Evolutionary conservation across 1,284 basidiomycete species (phyloP).

Genomic region (Bjerkandera adusta): DNA sequence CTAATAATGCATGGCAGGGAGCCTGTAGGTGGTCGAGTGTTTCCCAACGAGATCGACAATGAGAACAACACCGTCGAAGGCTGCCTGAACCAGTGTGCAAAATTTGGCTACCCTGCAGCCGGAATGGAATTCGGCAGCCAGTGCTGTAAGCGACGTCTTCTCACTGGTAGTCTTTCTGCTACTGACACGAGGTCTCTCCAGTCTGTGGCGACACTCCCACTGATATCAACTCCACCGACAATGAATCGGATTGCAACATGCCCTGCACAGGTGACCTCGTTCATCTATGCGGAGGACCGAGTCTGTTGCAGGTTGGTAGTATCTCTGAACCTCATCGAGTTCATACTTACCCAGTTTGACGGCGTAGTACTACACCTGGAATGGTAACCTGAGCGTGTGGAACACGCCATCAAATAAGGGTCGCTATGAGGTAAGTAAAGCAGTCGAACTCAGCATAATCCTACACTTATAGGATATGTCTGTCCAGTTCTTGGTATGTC

Average conservation of each 20-base stretch:
- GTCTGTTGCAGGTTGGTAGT: constrained; percentile 31
- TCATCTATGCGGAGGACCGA: constrained; percentile 59
- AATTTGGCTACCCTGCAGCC: constrained; percentile 63
- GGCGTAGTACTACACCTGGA: constrained; percentile 55
- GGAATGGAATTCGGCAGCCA: constrained; percentile 60
- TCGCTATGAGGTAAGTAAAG: constrained; percentile 53
- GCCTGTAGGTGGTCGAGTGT: constrained; percentile 41
- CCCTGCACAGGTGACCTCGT: constrained; percentile 67
- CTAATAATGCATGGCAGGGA: constrained; percentile 19
- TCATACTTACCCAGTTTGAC: background rate
- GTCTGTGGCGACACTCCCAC: constrained; percentile 40
- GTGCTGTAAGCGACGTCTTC: constrained; percentile 58
- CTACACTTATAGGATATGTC: background rate
- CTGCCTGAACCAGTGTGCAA: constrained; percentile 62
- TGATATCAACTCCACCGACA: constrained; percentile 36
- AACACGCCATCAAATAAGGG: constrained; percentile 61
- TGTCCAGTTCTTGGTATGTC: constrained; percentile 48
- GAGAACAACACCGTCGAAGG: constrained; percentile 53
- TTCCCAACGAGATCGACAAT: constrained; percentile 60
- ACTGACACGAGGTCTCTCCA: constrained; percentile 64
- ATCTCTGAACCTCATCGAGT: background rate
- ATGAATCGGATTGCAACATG: constrained; percentile 51
- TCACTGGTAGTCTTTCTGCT: constrained; percentile 30
- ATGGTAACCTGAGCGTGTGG: constrained; percentile 58
- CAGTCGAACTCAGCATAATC: background rate